A percentile compares a stretch with the other conserved stretches of the same genome.
Conservation (phyloP, 768 basidiomycete genomes). For the Serendipita sp. region DNA sequence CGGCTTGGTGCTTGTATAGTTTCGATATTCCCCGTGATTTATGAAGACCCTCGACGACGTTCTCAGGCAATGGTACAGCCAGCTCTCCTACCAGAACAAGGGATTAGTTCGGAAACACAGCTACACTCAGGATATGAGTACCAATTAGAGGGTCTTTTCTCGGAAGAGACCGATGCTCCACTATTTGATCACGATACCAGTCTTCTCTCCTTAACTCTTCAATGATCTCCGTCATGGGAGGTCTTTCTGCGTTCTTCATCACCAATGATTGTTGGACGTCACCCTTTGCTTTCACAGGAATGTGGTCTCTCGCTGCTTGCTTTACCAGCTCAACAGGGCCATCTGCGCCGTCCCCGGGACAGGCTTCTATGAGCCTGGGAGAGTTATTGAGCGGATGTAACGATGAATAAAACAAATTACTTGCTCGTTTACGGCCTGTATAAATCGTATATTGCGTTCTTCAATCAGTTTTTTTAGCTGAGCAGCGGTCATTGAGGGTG, state of each 20-base stretch:
- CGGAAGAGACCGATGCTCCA: conserved; percentile 35
- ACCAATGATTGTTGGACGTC: conserved; percentile 13
- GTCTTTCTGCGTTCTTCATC: conserved; percentile 35
- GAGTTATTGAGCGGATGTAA: background rate
- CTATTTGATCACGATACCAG: conserved; percentile 62
- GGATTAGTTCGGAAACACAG: too few relatives aligned
- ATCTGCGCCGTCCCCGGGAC: conserved; percentile 24
- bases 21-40: conserved; percentile 42
- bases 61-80: conserved; percentile 40
- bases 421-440: conserved; percentile 53
- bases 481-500: conserved; percentile 34
- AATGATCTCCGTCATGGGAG: conserved; percentile 41
- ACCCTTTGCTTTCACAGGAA: conserved; percentile 38
- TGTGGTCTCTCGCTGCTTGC: conserved; percentile 49
- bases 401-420: conserved; percentile 9
- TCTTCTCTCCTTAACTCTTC: conserved; percentile 37
- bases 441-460: conserved; percentile 49
- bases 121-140: conserved; percentile 12
- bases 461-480: conserved; percentile 56
- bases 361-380: conserved; percentile 42
- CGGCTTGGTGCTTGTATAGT: conserved; percentile 55
- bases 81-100: conserved; percentile 22
- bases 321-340: conserved; percentile 50
- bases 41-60: conserved; percentile 38
- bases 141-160: conserved; percentile 40